Evolutionary conservation across 345 rosid species (phyloP).

Genomic region (Psidium friedrichsthalianum): DNA sequence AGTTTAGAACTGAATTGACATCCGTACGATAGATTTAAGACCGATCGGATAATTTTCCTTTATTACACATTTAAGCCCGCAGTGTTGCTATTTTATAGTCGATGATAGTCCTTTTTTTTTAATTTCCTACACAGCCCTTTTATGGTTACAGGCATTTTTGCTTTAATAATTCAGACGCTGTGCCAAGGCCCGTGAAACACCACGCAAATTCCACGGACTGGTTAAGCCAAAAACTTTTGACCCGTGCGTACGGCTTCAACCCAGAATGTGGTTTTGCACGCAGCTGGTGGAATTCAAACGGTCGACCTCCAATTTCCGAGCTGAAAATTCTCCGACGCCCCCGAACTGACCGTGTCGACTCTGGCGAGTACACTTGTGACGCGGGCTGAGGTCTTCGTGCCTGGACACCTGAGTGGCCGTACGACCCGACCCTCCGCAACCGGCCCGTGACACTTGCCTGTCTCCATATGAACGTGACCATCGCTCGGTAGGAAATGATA

Average conservation of each 20-base stretch:
- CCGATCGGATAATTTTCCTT: too few species aligned
- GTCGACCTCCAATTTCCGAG: neutral
- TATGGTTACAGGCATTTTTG: too few species aligned
- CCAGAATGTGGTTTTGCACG: neutral
- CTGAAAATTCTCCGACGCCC: neutral
- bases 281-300: too few species aligned
- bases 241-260: neutral
- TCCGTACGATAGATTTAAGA: too few species aligned
- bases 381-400: too few species aligned
- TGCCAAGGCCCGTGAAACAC: neutral
- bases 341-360: neutral
- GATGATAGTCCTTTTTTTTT: too few species aligned
- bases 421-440: too few species aligned
- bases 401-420: too few species aligned
- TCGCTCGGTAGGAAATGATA: neutral
- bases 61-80: neutral
- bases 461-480: neutral
- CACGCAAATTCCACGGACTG: neutral
- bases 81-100: neutral
- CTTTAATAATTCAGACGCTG: too few species aligned
- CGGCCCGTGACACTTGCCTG: too few species aligned
- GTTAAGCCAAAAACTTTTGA: accelerated
- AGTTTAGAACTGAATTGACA: too few species aligned
- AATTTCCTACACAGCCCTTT: too few species aligned
- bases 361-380: neutral